These are phyloP conservation scores for Hyphopichia khmerensis DNA, from an alignment of 1,139 yeast species.

Conservation along the genomic window DNA sequence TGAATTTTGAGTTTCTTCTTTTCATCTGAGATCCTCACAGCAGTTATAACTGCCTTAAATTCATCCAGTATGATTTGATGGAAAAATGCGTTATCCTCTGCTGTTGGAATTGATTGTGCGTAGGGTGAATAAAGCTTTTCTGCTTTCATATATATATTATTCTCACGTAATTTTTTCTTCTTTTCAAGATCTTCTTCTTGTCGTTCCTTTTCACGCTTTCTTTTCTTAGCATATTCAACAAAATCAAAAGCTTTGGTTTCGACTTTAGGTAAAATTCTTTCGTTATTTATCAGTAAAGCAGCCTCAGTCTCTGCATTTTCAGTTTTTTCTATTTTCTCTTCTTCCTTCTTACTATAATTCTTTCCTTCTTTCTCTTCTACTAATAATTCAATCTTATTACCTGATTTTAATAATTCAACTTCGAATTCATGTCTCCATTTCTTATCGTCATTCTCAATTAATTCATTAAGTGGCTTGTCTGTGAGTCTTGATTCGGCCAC, in stretches of 20 bases:
- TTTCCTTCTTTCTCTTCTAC: conserved; percentile 21
- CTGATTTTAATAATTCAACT: conserved; percentile 15
- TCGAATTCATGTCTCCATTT: conserved; percentile 32
- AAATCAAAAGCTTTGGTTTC: conserved; percentile 46
- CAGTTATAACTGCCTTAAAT: conserved; percentile 33
- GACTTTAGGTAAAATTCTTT: conserved; percentile 2
- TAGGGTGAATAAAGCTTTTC: conserved; percentile 44
- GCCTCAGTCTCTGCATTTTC: conserved; percentile 17
- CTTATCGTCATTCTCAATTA: conserved; percentile 46
- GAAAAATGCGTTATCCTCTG: conserved; percentile 24
- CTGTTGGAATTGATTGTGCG: conserved; percentile 24
- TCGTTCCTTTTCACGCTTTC: conserved; percentile 28
- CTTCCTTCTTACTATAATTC: conserved; percentile 21
- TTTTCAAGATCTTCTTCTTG: conserved; percentile 18
- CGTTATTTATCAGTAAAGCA: not conserved
- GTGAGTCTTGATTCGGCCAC: conserved; percentile 81
- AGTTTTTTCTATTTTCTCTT: conserved; percentile 7
- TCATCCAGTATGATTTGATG: conserved; percentile 28
- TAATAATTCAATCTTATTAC: conserved; percentile 6
- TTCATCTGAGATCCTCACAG: conserved; percentile 36
- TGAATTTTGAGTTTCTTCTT: conserved; percentile 21
- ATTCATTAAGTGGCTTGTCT: conserved; percentile 68
- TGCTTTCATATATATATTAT: conserved; percentile 46
- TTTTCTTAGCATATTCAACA: conserved; percentile 51
- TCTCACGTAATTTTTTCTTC: conserved; percentile 20